Percentiles rank a stretch among this genome's conserved stretches.
phyloP scores from a whole-genome alignment of 257 asterid genomes.

The Striga asiatica region DNA sequence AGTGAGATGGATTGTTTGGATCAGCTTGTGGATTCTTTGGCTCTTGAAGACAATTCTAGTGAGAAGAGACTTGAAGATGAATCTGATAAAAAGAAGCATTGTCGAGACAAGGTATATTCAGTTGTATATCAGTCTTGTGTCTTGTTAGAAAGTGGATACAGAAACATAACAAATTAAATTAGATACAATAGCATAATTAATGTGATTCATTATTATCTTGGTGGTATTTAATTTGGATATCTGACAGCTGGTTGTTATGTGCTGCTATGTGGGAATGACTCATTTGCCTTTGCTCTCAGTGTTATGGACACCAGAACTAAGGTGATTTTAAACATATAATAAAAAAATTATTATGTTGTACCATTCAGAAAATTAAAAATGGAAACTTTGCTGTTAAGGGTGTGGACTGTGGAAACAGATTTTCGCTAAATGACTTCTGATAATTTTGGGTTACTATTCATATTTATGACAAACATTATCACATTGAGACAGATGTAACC shows the following conservation, averaged over 20 bases:
- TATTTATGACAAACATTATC: background rate
- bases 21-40: slow-evolving; percentile 29
- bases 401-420: too few relatives aligned
- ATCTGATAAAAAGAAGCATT: slow-evolving; percentile 38
- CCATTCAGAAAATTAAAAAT: too few relatives aligned
- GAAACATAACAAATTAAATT: background rate
- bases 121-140: background rate
- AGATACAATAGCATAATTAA: background rate
- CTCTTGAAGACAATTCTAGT: slow-evolving; percentile 43
- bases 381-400: background rate
- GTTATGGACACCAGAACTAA: background rate
- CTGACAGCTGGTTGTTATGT: background rate
- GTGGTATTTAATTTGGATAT: background rate
- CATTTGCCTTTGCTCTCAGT: background rate
- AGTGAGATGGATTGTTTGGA: slow-evolving; percentile 38
- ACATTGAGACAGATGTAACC: background rate
- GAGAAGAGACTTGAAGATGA: slow-evolving; percentile 48
- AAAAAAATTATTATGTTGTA: background rate
- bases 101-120: slow-evolving; percentile 55
- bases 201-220: slow-evolving; percentile 3
- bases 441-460: background rate
- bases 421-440: background rate
- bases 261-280: background rate
- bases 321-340: background rate
- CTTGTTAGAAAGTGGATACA: background rate